Percentiles rank a stretch among this genome's conserved stretches.
phyloP scores from a whole-genome alignment of 1,284 basidiomycete species.

The Sporisorium scitamineum region DNA sequence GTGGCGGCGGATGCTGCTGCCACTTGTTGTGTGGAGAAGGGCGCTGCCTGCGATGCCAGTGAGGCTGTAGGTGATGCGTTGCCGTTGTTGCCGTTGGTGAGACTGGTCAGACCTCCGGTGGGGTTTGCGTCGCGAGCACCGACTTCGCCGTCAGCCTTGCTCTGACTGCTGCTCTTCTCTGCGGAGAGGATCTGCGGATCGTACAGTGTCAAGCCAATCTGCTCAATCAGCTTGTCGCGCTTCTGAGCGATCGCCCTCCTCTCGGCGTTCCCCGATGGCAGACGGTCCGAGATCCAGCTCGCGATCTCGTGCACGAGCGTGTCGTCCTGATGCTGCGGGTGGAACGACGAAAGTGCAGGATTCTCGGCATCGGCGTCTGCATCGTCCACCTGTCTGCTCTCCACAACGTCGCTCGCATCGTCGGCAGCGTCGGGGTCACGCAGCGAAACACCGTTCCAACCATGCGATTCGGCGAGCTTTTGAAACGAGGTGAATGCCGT shows the following conservation, averaged over 20 bases:
- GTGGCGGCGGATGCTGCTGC: slow-evolving; percentile 2
- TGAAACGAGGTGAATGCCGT: slow-evolving; percentile 29
- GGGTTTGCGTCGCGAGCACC: background rate
- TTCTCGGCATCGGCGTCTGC: slow-evolving; percentile 21
- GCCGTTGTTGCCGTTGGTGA: background rate
- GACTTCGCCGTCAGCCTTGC: background rate
- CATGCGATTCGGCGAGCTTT: slow-evolving; percentile 24
- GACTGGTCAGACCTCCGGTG: background rate
- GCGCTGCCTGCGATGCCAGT: slow-evolving; percentile 8
- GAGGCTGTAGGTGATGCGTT: background rate
- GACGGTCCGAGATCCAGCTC: slow-evolving; percentile 63
- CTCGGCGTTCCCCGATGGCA: slow-evolving; percentile 56
- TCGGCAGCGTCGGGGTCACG: slow-evolving; percentile 35
- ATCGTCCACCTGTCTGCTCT: slow-evolving; percentile 13
- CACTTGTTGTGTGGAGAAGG: slow-evolving; percentile 22
- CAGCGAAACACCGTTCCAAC: slow-evolving; percentile 44
- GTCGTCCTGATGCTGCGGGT: slow-evolving; percentile 44
- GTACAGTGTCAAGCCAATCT: slow-evolving; percentile 31
- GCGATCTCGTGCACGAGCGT: slow-evolving; percentile 59
- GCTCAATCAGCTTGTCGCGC: slow-evolving; percentile 30
- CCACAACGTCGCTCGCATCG: background rate
- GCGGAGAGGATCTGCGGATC: background rate
- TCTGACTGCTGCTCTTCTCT: background rate
- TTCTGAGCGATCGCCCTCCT: slow-evolving; percentile 51
- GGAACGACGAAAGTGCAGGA: slow-evolving; percentile 33